Evolutionary conservation across 1,284 basidiomycete genomes (phyloP).

Genomic region (Puccinia horiana): DNA sequence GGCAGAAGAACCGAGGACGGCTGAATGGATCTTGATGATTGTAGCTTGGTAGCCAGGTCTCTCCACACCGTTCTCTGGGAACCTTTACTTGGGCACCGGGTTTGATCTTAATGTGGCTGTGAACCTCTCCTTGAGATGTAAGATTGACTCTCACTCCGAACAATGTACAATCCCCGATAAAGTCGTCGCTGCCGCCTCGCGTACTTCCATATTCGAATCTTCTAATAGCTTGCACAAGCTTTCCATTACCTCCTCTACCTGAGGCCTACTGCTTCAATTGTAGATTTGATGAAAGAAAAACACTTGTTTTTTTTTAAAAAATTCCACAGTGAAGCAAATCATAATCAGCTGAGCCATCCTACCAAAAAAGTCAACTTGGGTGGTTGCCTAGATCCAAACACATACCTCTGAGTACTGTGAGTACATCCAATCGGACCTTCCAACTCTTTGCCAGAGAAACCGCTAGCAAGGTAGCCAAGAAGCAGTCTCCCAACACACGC

Average conservation of each 20-base stretch:
- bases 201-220: conserved; percentile 90
- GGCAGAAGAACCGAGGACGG: conserved; percentile 80
- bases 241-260: conserved; percentile 54
- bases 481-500: conserved; percentile 60
- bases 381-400: conserved; percentile 65
- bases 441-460: conserved; percentile 61
- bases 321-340: conserved; percentile 68
- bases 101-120: conserved; percentile 66
- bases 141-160: conserved; percentile 84
- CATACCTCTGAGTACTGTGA: conserved; percentile 69
- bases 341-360: conserved; percentile 52
- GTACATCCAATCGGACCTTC: conserved; percentile 62
- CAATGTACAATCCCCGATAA: conserved; percentile 87
- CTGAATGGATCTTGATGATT: conserved; percentile 78
- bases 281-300: conserved; percentile 81
- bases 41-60: conserved; percentile 72
- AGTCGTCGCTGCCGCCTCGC: conserved; percentile 87
- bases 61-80: conserved; percentile 60
- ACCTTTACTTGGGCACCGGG: conserved; percentile 71
- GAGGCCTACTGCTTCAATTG: conserved; percentile 52
- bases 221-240: conserved; percentile 74
- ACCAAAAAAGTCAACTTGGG: conserved; percentile 30
- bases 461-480: conserved; percentile 59
- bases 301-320: conserved; percentile 77
- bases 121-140: conserved; percentile 84